These are phyloP conservation scores for Schizochytrium sp. DNA, from an alignment of 108 stramenopile species.

Conservation along the genomic window DNA sequence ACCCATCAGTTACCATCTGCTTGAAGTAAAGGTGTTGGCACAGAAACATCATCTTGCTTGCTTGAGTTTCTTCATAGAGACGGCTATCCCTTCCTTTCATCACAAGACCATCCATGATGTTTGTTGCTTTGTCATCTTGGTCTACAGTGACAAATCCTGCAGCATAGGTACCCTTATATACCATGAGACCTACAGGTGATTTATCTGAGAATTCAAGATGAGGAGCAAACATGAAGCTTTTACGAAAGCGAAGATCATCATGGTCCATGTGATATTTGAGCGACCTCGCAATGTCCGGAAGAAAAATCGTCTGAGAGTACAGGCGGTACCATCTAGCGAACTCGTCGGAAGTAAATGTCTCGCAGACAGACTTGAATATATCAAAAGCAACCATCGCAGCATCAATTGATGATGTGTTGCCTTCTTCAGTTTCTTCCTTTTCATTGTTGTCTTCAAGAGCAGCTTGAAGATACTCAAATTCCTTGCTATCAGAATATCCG, in stretches of 20 bases:
- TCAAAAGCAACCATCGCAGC: conserved; percentile 8
- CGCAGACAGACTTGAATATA: conserved; percentile 37
- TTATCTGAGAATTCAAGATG: too few species aligned
- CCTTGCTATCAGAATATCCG: too few species aligned
- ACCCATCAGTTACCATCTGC: conserved; percentile 32
- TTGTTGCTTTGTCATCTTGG: background rate
- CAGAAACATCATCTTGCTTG: conserved; percentile 31
- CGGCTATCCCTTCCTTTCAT: background rate
- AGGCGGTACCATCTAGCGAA: conserved; percentile 29
- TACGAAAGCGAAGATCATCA: background rate
- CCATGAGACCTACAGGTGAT: background rate
- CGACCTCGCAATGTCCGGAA: background rate
- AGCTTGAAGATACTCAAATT: too few species aligned
- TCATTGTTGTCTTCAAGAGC: too few species aligned
- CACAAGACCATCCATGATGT: background rate
- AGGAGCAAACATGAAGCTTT: background rate
- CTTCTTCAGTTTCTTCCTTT: too few species aligned
- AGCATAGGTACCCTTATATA: background rate
- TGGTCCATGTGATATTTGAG: background rate
- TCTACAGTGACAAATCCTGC: background rate
- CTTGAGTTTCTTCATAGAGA: conserved; percentile 22
- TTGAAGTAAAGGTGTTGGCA: conserved; percentile 43
- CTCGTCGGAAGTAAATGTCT: conserved; percentile 34
- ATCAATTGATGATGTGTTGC: background rate
- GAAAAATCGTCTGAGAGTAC: conserved; percentile 35